phyloP scores from a whole-genome alignment of 129 eudicot genomes.

The Artemisia annua region DNA sequence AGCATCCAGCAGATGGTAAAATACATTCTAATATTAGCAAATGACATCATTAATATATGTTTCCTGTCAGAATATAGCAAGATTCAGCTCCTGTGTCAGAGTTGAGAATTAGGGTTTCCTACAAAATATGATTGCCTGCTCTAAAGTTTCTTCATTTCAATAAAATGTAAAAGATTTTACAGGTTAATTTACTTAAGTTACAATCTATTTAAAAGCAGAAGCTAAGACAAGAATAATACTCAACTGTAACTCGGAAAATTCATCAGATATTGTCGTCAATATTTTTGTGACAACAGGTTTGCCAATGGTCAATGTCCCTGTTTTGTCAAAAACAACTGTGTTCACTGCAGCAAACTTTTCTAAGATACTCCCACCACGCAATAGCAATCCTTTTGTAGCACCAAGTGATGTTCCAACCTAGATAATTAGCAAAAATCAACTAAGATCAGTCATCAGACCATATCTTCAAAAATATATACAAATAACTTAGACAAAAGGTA shows the following conservation, averaged over 20 bases:
- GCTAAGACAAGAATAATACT: slow-evolving; percentile 26
- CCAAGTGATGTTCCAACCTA: too few relatives aligned
- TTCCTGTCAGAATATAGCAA: slow-evolving; percentile 1
- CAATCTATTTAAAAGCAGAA: background rate
- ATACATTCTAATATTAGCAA: background rate
- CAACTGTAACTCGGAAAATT: slow-evolving; percentile 44
- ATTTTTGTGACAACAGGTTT: background rate
- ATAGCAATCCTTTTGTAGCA: too few relatives aligned
- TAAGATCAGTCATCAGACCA: too few relatives aligned
- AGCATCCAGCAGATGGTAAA: background rate
- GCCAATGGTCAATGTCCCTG: too few relatives aligned
- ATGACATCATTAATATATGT: slow-evolving; percentile 1
- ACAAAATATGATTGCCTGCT: background rate
- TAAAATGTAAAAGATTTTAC: background rate
- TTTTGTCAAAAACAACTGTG: too few relatives aligned
- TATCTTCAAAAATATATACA: too few relatives aligned
- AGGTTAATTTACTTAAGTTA: background rate
- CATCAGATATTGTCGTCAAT: slow-evolving; percentile 39
- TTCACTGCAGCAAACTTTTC: too few relatives aligned
- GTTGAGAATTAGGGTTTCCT: background rate
- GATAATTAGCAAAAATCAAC: too few relatives aligned
- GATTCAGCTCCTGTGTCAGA: background rate
- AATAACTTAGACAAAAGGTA: too few relatives aligned
- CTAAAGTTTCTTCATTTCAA: background rate
- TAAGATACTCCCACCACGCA: too few relatives aligned